These are phyloP conservation scores for Fusarium paranaense DNA, from an alignment of 2,329 filamentous ascomycete genomes.

Conservation along the genomic window DNA sequence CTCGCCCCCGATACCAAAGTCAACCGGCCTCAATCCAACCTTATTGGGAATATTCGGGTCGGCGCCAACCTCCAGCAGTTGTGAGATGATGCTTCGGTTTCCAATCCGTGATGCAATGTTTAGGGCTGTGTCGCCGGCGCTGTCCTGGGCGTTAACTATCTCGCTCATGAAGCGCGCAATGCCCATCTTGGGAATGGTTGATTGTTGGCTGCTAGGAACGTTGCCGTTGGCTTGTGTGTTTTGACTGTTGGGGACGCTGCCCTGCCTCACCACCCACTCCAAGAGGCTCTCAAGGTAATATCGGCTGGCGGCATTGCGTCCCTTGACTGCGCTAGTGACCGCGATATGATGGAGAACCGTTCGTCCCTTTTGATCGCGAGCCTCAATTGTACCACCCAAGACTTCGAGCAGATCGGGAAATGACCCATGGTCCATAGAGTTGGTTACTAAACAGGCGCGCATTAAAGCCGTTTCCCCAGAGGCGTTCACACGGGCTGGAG, in stretches of 20 bases:
- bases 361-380: slow-evolving; percentile 87
- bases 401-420: slow-evolving; percentile 93
- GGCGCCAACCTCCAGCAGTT: slow-evolving; percentile 93
- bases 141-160: slow-evolving; percentile 95
- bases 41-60: slow-evolving; percentile 93
- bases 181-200: slow-evolving; percentile 74
- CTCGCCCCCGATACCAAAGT: slow-evolving; percentile 90
- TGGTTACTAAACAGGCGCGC: slow-evolving; percentile 91
- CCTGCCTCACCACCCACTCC: slow-evolving; percentile 93
- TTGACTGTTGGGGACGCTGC: slow-evolving; percentile 70
- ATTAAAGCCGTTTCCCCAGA: slow-evolving; percentile 93
- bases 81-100: slow-evolving; percentile 95
- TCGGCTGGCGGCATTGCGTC: slow-evolving; percentile 88
- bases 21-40: slow-evolving; percentile 87
- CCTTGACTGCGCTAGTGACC: slow-evolving; percentile 94
- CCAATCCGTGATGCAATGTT: slow-evolving; percentile 94
- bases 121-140: slow-evolving; percentile 92
- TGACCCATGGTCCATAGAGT: slow-evolving; percentile 89
- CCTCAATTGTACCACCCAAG: slow-evolving; percentile 88
- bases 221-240: slow-evolving; percentile 49
- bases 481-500: slow-evolving; percentile 87
- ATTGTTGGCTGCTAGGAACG: slow-evolving; percentile 54
- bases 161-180: slow-evolving; percentile 95
- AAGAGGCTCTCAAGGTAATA: slow-evolving; percentile 96
- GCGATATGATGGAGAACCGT: slow-evolving; percentile 97